These are phyloP conservation scores for Nicotiana obtusifolia DNA, from an alignment of 257 asterid species.

Conservation along the genomic window DNA sequence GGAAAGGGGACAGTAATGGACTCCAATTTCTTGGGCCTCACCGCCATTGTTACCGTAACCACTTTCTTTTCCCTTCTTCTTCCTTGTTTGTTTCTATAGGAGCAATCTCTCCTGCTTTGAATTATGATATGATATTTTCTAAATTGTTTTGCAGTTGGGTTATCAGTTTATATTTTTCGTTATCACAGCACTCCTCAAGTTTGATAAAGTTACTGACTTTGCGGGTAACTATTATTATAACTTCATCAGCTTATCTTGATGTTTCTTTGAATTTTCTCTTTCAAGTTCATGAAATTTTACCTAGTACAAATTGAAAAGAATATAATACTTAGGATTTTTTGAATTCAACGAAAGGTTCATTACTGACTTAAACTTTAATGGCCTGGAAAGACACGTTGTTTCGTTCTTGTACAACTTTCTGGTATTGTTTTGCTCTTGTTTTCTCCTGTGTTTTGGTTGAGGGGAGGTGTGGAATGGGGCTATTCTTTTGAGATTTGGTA, in stretches of 20 bases:
- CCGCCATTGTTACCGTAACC: conserved; percentile 86
- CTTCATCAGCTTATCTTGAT: neutral
- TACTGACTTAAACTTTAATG: neutral
- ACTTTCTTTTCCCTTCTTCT: neutral
- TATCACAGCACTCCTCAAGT: conserved; percentile 76
- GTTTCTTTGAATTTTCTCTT: neutral
- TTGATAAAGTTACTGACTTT: conserved; percentile 95
- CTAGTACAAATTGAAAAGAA: neutral
- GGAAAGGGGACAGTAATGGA: conserved; percentile 69
- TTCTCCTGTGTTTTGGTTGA: conserved; percentile 2
- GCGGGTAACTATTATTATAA: conserved; percentile 45
- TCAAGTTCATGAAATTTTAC: neutral
- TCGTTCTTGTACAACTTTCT: neutral
- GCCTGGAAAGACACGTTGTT: no score
- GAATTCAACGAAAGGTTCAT: neutral
- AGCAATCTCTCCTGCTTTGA: neutral
- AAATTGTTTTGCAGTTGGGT: conserved; percentile 54
- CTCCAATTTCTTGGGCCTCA: conserved; percentile 80
- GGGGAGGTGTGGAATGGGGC: neutral
- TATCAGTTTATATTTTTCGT: conserved; percentile 77
- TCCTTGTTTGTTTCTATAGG: neutral
- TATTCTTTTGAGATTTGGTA: neutral
- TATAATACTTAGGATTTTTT: neutral
- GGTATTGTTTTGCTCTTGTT: neutral
- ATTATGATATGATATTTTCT: neutral